Percentiles rank a stretch among this genome's conserved stretches.
Evolutionary conservation across 306 rosid genomes (phyloP).

Genomic region (Trifolium pratense): DNA sequence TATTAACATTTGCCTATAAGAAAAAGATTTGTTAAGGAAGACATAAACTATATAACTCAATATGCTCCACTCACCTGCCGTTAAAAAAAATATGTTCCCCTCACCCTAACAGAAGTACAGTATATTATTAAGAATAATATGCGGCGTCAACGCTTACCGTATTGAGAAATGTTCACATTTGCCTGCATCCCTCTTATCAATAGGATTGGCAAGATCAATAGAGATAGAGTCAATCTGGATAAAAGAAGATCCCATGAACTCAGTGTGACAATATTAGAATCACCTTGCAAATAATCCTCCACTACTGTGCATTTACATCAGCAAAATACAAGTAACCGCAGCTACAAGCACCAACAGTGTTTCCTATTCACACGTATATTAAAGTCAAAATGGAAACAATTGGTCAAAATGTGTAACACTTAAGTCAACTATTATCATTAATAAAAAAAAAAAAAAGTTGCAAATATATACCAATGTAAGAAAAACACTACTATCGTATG

Average conservation of each 20-base stretch:
- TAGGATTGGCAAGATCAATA: conserved; percentile 69
- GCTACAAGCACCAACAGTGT: conserved; percentile 34
- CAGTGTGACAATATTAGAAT: conserved; percentile 48
- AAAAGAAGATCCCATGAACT: conserved; percentile 67
- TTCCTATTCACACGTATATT: conserved; percentile 44
- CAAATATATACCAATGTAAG: conserved; percentile 7
- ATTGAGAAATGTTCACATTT: conserved; percentile 90
- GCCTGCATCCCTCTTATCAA: conserved; percentile 56
- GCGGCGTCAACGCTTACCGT: conserved; percentile 65
- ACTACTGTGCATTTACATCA: conserved; percentile 45
- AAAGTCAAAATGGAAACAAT: conserved; percentile 33
- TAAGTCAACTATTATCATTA: conserved; percentile 44
- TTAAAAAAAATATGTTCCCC: neutral
- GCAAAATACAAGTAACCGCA: conserved; percentile 47
- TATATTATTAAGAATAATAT: conserved; percentile 11
- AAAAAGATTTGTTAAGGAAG: neutral
- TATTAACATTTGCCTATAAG: too few species aligned
- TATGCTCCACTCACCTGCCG: conserved; percentile 5
- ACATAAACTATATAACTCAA: neutral
- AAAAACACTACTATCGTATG: conserved; percentile 22
- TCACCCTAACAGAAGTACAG: conserved; percentile 21
- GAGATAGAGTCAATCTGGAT: conserved; percentile 81
- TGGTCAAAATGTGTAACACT: conserved; percentile 2
- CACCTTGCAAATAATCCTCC: conserved; percentile 46
- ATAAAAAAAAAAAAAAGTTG: conserved; percentile 10